These are phyloP conservation scores for Viridothelium virens DNA, from an alignment of 495 filamentous ascomycete genomes.

Conservation along the genomic window DNA sequence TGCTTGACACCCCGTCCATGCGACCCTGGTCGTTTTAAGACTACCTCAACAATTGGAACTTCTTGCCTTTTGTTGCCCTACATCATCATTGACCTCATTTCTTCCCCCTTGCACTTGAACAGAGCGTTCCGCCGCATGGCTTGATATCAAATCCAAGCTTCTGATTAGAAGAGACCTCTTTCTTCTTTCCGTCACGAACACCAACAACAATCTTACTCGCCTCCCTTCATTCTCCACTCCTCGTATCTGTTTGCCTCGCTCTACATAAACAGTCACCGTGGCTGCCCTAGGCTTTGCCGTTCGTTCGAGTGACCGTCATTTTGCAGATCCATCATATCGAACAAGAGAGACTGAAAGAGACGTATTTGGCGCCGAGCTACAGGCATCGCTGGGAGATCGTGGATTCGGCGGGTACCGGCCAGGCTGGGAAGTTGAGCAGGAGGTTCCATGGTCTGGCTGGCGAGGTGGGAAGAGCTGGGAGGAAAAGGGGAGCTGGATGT, in stretches of 20 bases:
- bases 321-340: slow-evolving; percentile 5
- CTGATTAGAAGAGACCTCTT: slow-evolving; percentile 2
- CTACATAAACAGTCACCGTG: slow-evolving; percentile 13
- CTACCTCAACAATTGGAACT: background rate
- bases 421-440: slow-evolving; percentile 1
- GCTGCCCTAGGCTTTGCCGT: slow-evolving; percentile 13
- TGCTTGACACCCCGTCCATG: background rate
- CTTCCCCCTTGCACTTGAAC: background rate
- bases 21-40: background rate
- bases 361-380: background rate
- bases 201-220: background rate
- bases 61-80: background rate
- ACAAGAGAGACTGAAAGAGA: background rate
- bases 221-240: background rate
- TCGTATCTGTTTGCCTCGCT: background rate
- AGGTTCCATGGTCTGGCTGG: slow-evolving; percentile 14
- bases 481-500: slow-evolving; percentile 16
- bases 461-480: slow-evolving; percentile 13
- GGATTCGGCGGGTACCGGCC: background rate
- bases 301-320: slow-evolving; percentile 1
- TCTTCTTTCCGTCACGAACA: background rate
- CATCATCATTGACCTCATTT: background rate
- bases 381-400: background rate
- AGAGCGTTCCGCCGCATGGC: background rate
- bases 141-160: background rate